Evolutionary conservation across 116 monocot genomes (phyloP).

Genomic region (Trichopus zeylanicus): DNA sequence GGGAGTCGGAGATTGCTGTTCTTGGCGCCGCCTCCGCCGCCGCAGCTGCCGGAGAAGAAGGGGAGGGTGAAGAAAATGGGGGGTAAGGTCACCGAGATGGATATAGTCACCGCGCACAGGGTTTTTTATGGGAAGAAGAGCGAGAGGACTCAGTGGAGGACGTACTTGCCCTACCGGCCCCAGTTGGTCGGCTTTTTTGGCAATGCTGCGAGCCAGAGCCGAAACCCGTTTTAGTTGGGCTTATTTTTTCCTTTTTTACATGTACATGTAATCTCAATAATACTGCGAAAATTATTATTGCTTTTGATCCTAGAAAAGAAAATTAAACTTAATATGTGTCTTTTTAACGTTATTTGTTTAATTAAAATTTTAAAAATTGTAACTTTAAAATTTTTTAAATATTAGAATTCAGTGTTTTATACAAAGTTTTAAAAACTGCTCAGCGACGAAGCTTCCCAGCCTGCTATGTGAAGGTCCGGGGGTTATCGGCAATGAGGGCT

Average conservation of each 20-base stretch:
- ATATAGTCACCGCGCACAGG: not conserved
- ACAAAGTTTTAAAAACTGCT: no score
- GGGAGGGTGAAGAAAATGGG: not conserved
- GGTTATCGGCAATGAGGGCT: constrained; percentile 27
- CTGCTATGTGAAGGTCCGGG: constrained; percentile 41
- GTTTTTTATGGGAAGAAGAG: not conserved
- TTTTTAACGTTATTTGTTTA: no score
- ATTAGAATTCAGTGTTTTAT: no score
- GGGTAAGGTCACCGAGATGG: constrained; percentile 1
- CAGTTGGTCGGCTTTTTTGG: constrained; percentile 1
- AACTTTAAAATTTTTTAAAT: no score
- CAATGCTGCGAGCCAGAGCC: not conserved
- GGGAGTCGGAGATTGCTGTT: not conserved
- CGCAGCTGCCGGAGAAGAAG: not conserved
- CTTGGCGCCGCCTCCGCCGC: no score
- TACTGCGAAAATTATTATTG: no score
- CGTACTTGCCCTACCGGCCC: not conserved
- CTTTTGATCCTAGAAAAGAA: no score
- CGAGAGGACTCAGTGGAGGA: not conserved
- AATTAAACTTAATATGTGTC: no score
- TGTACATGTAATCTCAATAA: no score
- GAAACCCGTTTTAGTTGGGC: not conserved
- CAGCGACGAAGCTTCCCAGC: no score
- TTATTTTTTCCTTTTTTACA: not conserved
- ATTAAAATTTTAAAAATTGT: no score